A percentile compares a stretch with the other conserved stretches of the same genome.
Conservation (phyloP, 805 yeast species). For the Ogataea sp. region DNA sequence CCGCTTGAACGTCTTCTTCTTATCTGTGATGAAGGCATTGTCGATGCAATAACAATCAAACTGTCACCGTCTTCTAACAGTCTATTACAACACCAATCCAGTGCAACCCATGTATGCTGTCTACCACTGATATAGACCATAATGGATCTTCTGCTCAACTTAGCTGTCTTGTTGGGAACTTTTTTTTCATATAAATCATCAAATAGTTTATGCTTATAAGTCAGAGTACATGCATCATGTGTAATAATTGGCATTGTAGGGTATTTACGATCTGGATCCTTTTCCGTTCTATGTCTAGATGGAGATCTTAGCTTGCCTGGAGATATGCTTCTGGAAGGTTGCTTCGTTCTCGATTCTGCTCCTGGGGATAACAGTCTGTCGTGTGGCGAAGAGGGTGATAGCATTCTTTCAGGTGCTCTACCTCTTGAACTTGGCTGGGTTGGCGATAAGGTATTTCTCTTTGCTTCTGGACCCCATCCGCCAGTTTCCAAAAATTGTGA, state of each 20-base stretch:
- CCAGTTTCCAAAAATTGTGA: no score
- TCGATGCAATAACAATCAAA: slow-evolving; percentile 51
- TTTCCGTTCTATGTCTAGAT: not conserved
- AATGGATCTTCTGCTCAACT: slow-evolving; percentile 43
- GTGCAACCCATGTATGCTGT: slow-evolving; percentile 73
- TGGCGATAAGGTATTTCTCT: slow-evolving; percentile 14
- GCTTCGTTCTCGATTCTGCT: no score
- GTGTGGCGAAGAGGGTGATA: no score
- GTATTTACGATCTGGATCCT: slow-evolving; percentile 13
- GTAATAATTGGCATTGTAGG: slow-evolving; percentile 30
- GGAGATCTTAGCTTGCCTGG: slow-evolving; percentile 8
- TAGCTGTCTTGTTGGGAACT: slow-evolving; percentile 22
- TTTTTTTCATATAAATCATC: slow-evolving; percentile 37
- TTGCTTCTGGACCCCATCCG: slow-evolving; percentile 17
- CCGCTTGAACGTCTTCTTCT: slow-evolving; percentile 13
- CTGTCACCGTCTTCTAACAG: slow-evolving; percentile 60
- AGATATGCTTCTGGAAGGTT: slow-evolving; percentile 17
- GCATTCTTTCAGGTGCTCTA: slow-evolving; percentile 3
- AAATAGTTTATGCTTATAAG: slow-evolving; percentile 38
- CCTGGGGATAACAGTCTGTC: no score
- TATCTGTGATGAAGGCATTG: slow-evolving; percentile 22
- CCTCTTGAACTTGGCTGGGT: slow-evolving; percentile 6
- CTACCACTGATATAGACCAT: slow-evolving; percentile 64
- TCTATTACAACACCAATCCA: slow-evolving; percentile 58
- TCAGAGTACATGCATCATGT: slow-evolving; percentile 33